Base-by-base conservation (phyloP, 2,329 filamentous ascomycete genomes). In the Colletotrichum limetticola region DNA sequence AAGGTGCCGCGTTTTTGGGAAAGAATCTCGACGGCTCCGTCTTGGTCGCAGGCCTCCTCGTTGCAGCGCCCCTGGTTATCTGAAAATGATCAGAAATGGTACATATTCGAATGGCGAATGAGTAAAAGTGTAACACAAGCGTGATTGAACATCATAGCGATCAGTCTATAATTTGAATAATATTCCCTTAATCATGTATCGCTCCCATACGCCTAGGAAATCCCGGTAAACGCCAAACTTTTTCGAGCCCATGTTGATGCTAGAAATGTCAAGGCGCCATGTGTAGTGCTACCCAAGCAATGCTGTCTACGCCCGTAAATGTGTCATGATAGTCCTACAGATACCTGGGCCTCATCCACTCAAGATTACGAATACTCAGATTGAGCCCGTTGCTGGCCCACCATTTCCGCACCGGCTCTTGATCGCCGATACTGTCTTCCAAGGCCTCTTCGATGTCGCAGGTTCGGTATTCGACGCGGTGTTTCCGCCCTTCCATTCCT, bases 401-500 rank as follows among this genome's bases (percentile, higher is more conserved):
- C 96, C 96, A 98, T 75, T 89, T 87, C 69, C 94, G 86, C 22
- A 97, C 94, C 49, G 89, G 88, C 75, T 91, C 90, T 74, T 95
- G 93, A 67, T 93, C 91, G 9, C 89, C 90, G 62, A 96, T 90
- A 26, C 94, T 94, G 80, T 98, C 95, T 80, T 98, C 95, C 52
- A 98, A 87, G 0, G 95, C 95, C 83, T 98, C 96, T 81, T 98
- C 95, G 74, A 98, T 97, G 81, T 97, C 95, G 81, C 95, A 98
- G 1, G 95, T 97, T 81, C 96, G 95, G 83, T 98, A 98, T 82
- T 97, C 95, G 30, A 98, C 95, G 65, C 90, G 89, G 76, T 95
- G 87, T 74, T 85, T 85, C 37, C 86, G 83, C 19, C 88, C 88
- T 53, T 86, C 83, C 88, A 86, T 90, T 53, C 85, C 87, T 1